Evolutionary conservation across 805 yeast species (phyloP).

Genomic region (Candida ascalaphidarum): DNA sequence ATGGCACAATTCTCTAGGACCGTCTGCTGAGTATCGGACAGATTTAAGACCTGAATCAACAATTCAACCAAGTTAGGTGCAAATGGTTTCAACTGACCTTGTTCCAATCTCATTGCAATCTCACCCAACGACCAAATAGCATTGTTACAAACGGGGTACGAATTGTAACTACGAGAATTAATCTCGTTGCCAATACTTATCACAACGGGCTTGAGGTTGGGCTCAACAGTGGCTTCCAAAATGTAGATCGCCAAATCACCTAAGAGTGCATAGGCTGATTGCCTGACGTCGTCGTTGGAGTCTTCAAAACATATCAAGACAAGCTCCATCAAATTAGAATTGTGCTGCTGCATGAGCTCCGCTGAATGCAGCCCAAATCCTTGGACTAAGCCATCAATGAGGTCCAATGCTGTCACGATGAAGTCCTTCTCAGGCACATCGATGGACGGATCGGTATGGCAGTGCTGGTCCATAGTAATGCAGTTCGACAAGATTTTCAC

Average conservation of each 20-base stretch:
- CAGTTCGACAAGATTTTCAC: slow-evolving; percentile 59
- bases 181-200: slow-evolving; percentile 65
- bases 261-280: slow-evolving; percentile 78
- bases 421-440: slow-evolving; percentile 86
- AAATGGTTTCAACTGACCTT: slow-evolving; percentile 41
- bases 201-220: slow-evolving; percentile 44
- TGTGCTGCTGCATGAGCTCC: slow-evolving; percentile 39
- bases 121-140: slow-evolving; percentile 95
- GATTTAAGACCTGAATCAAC: slow-evolving; percentile 51
- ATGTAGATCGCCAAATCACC: slow-evolving; percentile 80
- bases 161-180: slow-evolving; percentile 38
- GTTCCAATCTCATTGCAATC: slow-evolving; percentile 52
- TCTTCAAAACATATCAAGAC: slow-evolving; percentile 67
- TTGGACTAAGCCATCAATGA: slow-evolving; percentile 88
- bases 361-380: slow-evolving; percentile 65
- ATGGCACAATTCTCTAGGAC: slow-evolving; percentile 84
- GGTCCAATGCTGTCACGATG: slow-evolving; percentile 78
- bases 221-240: slow-evolving; percentile 35
- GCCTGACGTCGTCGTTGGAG: slow-evolving; percentile 80
- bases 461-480: slow-evolving; percentile 56
- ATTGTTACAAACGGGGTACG: slow-evolving; percentile 69
- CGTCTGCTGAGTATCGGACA: slow-evolving; percentile 47
- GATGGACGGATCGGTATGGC: slow-evolving; percentile 56
- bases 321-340: slow-evolving; percentile 45
- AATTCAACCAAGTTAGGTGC: slow-evolving; percentile 45